phyloP scores from a whole-genome alignment of 1,284 basidiomycete species.

The Trichosporon asahii region DNA sequence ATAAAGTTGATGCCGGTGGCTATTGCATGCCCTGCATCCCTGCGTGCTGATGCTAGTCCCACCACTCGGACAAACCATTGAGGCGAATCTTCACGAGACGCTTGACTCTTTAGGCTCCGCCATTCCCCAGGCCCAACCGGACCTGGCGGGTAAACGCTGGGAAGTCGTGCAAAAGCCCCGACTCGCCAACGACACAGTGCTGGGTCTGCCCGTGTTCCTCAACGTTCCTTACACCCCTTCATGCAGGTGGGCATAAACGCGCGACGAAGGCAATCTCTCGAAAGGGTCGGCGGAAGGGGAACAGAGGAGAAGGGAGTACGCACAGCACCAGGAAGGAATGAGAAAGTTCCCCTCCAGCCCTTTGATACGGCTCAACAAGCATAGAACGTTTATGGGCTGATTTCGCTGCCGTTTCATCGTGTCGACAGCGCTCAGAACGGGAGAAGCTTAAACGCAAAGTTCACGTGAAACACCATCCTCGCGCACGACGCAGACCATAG shows the following conservation, averaged over 20 bases:
- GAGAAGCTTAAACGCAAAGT: constrained; percentile 8
- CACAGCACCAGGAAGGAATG: not conserved
- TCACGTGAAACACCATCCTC: not conserved
- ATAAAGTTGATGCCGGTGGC: constrained; percentile 3
- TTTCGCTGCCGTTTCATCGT: not conserved
- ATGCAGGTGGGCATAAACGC: not conserved
- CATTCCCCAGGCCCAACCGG: not conserved
- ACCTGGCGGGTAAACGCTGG: not conserved
- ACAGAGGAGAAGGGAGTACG: not conserved
- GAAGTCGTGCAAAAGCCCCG: not conserved
- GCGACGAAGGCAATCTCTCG: not conserved
- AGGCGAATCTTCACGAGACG: not conserved
- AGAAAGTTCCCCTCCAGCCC: not conserved
- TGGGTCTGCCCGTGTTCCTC: not conserved
- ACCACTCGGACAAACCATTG: not conserved
- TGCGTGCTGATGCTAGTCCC: not conserved
- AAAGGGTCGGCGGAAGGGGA: not conserved
- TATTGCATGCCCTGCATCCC: not conserved
- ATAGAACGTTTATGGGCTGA: constrained; percentile 6
- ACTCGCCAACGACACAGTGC: not conserved
- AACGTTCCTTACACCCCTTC: not conserved
- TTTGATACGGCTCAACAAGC: not conserved
- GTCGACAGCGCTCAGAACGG: not conserved
- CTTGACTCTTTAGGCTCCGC: not conserved
- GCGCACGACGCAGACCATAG: not conserved